A percentile compares a stretch with the other conserved stretches of the same genome.
Evolutionary conservation across 768 basidiomycete species (phyloP).

Genomic region (Rhodotorula diobovata): DNA sequence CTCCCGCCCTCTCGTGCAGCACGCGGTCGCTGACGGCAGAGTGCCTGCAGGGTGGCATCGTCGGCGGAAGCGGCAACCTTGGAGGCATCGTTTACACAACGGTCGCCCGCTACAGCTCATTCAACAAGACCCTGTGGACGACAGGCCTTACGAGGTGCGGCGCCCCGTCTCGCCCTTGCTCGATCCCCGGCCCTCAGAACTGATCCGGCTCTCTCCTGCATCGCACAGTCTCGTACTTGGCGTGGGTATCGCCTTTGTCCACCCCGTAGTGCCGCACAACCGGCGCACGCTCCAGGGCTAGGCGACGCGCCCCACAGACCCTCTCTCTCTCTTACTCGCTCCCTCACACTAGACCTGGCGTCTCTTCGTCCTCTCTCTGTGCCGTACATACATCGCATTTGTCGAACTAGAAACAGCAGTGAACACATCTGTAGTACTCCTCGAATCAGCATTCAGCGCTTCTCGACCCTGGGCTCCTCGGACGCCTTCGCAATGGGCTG

Average conservation of each 20-base stretch:
- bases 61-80: conserved; percentile 50
- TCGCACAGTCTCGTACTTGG: neutral
- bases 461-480: no score
- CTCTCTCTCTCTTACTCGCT: neutral
- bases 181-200: neutral
- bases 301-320: neutral
- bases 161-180: no score
- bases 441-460: no score
- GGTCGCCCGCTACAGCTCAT: conserved; percentile 51
- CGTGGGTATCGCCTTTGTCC: neutral
- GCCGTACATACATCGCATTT: no score
- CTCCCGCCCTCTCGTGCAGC: neutral
- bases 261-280: neutral
- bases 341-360: neutral
- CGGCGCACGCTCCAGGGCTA: neutral
- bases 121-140: conserved; percentile 20
- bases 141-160: conserved; percentile 12
- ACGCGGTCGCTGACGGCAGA: neutral
- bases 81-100: conserved; percentile 55
- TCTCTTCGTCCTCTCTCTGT: no score
- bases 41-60: conserved; percentile 45
- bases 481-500: no score
- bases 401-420: no score
- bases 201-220: neutral
- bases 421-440: no score